phyloP scores from a whole-genome alignment of 768 basidiomycete species.

The Lactarius indigo region DNA sequence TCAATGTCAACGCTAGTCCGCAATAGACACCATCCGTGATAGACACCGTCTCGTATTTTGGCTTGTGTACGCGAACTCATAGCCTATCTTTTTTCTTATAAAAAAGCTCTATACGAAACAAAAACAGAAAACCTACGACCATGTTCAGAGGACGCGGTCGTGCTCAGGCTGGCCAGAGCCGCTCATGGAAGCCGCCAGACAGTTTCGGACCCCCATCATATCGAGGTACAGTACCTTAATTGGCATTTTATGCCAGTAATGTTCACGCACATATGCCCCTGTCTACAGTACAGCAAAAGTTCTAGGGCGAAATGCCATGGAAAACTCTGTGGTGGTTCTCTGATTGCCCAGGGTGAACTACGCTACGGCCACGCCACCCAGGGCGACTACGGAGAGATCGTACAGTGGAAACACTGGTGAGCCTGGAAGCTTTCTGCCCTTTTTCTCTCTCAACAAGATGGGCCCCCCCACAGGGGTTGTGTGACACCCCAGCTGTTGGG shows the following conservation, averaged over 20 bases:
- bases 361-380: conserved; percentile 57
- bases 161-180: neutral
- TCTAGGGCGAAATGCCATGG: conserved; percentile 67
- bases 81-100: neutral
- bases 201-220: conserved; percentile 4
- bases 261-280: conserved; percentile 1
- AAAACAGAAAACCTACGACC: neutral
- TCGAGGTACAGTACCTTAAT: conserved; percentile 12
- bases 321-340: conserved; percentile 51
- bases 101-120: neutral
- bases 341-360: conserved; percentile 52
- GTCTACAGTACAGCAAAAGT: conserved; percentile 65
- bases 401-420: conserved; percentile 79
- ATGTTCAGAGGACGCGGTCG: neutral
- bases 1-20: neutral
- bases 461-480: conserved; percentile 20
- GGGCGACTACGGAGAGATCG: conserved; percentile 53
- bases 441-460: conserved; percentile 8
- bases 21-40: neutral
- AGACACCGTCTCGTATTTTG: conserved; percentile 14
- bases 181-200: neutral
- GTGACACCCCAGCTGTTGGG: conserved; percentile 20
- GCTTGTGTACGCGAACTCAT: neutral
- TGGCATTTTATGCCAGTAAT: neutral
- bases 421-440: conserved; percentile 17